phyloP scores from a whole-genome alignment of 306 rosid genomes.

The Pterocarpus santalinus region DNA sequence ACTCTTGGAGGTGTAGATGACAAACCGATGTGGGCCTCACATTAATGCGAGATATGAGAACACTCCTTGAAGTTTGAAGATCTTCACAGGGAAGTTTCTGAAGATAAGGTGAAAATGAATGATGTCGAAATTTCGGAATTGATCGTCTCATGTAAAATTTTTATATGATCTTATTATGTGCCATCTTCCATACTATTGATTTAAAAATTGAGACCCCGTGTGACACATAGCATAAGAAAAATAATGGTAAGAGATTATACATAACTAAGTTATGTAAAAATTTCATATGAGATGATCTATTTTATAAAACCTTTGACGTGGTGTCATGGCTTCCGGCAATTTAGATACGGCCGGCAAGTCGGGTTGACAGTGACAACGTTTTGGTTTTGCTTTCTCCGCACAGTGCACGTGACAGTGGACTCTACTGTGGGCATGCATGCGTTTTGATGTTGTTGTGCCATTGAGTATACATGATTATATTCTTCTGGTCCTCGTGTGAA shows the following conservation, averaged over 20 bases:
- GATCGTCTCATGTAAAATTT: too few relatives aligned
- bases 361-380: conserved; percentile 34
- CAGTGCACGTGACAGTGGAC: conserved; percentile 59
- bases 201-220: too few relatives aligned
- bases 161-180: too few relatives aligned
- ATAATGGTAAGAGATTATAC: too few relatives aligned
- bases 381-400: conserved; percentile 47
- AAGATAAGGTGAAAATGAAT: conserved; percentile 7
- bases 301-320: neutral
- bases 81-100: neutral
- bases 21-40: neutral
- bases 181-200: too few relatives aligned
- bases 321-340: conserved; percentile 44
- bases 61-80: neutral
- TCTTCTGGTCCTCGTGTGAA: conserved; percentile 36
- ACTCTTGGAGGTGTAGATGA: neutral
- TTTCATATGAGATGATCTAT: too few relatives aligned
- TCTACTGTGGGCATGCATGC: conserved; percentile 27
- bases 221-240: too few relatives aligned
- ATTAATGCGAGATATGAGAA: neutral
- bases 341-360: conserved; percentile 47
- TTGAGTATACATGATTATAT: neutral
- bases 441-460: neutral
- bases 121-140: neutral
- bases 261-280: too few relatives aligned